Conservation (phyloP, 2,329 filamentous ascomycete genomes). For the Aspergillus versicolor region DNA sequence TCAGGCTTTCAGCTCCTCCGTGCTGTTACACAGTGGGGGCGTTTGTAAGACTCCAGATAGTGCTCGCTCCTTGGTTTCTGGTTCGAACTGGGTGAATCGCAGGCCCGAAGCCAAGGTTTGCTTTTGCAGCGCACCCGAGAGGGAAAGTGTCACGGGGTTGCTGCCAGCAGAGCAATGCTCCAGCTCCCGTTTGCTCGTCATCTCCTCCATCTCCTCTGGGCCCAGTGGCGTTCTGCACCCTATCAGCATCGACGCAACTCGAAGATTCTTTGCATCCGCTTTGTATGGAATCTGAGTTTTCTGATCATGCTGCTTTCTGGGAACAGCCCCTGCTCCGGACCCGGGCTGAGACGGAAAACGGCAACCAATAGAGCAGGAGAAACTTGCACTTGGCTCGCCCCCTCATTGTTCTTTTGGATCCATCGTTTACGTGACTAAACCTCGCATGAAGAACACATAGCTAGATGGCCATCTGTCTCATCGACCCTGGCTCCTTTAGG, state of each 20-base stretch:
- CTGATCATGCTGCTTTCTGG: conserved; percentile 1
- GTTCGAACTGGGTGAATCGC: not conserved
- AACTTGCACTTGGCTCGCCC: not conserved
- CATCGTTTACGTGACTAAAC: conserved; percentile 13
- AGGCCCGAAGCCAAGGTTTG: not conserved
- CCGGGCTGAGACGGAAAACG: not conserved
- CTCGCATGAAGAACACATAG: conserved; percentile 11
- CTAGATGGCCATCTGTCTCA: not conserved
- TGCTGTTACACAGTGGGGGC: not conserved
- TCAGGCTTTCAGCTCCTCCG: not conserved
- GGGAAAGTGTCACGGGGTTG: conserved; percentile 9
- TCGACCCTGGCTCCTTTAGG: conserved; percentile 3
- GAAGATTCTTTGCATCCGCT: not conserved
- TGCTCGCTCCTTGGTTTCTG: not conserved
- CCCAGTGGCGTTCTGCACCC: conserved; percentile 9
- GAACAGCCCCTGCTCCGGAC: not conserved
- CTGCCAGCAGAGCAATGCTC: not conserved
- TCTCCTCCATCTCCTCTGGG: conserved; percentile 2
- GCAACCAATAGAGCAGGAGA: not conserved
- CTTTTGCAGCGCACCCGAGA: not conserved
- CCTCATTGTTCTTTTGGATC: conserved; percentile 7
- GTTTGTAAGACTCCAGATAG: not conserved
- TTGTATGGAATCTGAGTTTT: not conserved
- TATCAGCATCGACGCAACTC: conserved; percentile 1
- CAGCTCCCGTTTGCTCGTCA: conserved; percentile 3